Percentiles rank a stretch among this genome's conserved stretches.
These are phyloP conservation scores for Phialemonium atrogriseum DNA, from an alignment of 2,329 filamentous ascomycete genomes.

Conservation along the genomic window DNA sequence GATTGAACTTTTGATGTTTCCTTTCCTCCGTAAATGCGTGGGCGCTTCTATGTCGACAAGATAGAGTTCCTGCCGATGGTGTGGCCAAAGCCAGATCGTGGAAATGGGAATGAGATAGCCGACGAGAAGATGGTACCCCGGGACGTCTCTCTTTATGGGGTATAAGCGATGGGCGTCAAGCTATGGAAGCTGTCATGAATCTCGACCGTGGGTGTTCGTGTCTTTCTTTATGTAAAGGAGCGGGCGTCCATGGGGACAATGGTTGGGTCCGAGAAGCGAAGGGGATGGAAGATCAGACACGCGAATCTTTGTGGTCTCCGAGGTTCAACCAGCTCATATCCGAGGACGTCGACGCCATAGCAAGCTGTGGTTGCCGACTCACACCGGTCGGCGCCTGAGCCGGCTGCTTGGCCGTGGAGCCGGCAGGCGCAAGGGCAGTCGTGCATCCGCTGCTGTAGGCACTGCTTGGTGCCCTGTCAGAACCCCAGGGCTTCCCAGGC, in stretches of 20 bases:
- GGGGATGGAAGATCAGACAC: conserved; percentile 1
- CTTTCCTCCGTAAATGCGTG: no score
- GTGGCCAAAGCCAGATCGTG: no score
- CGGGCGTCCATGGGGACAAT: no score
- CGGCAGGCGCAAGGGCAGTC: conserved; percentile 30
- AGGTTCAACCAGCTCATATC: conserved; percentile 81
- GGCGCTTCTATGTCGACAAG: no score
- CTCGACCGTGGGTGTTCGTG: no score
- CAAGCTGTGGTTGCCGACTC: conserved; percentile 41
- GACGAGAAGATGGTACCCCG: background rate
- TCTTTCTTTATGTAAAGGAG: no score
- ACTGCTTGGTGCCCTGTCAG: conserved; percentile 42
- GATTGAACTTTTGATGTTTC: no score
- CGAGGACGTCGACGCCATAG: conserved; percentile 40
- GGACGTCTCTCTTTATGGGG: no score
- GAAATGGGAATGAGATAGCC: background rate
- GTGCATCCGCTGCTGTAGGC: conserved; percentile 40
- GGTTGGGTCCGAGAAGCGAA: background rate
- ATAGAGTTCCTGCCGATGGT: no score
- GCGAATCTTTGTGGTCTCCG: conserved; percentile 31
- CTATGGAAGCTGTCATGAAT: background rate
- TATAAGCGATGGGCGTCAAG: background rate
- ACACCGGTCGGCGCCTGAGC: conserved; percentile 24
- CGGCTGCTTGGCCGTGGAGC: conserved; percentile 18
- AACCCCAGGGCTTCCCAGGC: conserved; percentile 36